A percentile compares a stretch with the other conserved stretches of the same genome.
Evolutionary conservation across 345 rosid species (phyloP).

Genomic region (Ceriops tagal): DNA sequence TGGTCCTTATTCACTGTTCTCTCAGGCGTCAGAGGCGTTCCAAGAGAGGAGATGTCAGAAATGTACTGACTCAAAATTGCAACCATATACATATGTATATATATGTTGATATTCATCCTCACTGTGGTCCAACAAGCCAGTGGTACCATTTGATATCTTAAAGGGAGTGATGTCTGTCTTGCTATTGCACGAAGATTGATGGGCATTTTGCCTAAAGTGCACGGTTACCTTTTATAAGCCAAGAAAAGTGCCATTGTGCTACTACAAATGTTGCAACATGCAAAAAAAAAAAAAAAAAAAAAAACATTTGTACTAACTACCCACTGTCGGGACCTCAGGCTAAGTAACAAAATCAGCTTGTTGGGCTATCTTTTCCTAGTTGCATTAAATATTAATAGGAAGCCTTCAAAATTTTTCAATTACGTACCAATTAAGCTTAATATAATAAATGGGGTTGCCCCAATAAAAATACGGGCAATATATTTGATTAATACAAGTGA

Average conservation of each 20-base stretch:
- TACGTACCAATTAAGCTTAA: too few relatives aligned
- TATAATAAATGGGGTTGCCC: too few relatives aligned
- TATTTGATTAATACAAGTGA: too few relatives aligned
- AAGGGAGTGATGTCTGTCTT: not conserved
- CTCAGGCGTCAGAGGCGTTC: not conserved
- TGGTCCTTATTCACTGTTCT: not conserved
- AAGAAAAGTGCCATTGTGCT: conserved; percentile 15
- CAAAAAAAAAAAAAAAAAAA: not conserved
- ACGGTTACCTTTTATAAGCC: conserved; percentile 17
- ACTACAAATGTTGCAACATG: conserved; percentile 14
- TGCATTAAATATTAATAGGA: not conserved
- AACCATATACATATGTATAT: too few relatives aligned
- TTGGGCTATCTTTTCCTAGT: not conserved
- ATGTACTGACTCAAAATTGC: not conserved
- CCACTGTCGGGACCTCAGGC: conserved; percentile 30
- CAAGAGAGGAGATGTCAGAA: not conserved
- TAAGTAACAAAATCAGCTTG: not conserved
- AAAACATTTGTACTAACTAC: conserved; percentile 1
- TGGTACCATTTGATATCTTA: not conserved
- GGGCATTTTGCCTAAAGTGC: conserved; percentile 14
- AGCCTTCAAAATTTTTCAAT: not conserved
- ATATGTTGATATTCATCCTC: not conserved
- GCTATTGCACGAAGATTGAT: not conserved
- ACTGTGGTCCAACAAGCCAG: not conserved
- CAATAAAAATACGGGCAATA: too few relatives aligned